A percentile compares a stretch with the other conserved stretches of the same genome.
These are phyloP conservation scores for Melastoma candidum DNA, from an alignment of 441 rosid species.

Conservation along the genomic window DNA sequence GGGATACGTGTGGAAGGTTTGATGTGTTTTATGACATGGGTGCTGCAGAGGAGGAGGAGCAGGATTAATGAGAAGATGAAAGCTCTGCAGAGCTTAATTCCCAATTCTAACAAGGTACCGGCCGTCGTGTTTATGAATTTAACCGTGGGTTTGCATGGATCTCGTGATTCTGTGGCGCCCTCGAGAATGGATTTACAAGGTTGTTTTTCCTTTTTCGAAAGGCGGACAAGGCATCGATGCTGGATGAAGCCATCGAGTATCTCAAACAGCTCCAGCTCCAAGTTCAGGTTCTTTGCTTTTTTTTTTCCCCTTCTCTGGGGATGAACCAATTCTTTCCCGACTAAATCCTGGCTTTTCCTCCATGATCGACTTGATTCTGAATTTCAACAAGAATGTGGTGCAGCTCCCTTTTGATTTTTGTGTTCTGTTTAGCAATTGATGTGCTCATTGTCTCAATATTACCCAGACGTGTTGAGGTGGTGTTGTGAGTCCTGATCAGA, in stretches of 20 bases:
- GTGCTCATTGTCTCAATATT: too few species aligned
- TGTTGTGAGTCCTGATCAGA: too few species aligned
- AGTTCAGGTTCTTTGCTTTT: conserved; percentile 39
- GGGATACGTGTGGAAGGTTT: background rate
- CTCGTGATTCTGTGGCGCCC: background rate
- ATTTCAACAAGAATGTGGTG: too few species aligned
- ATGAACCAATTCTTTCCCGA: too few species aligned
- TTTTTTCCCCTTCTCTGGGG: background rate
- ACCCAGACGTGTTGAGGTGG: too few species aligned
- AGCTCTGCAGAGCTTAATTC: conserved; percentile 82
- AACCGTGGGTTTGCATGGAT: background rate
- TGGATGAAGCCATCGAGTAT: conserved; percentile 71
- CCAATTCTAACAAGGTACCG: conserved; percentile 83
- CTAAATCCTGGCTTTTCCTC: too few species aligned
- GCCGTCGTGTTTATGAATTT: background rate
- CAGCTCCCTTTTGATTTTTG: too few species aligned
- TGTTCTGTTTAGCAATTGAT: too few species aligned
- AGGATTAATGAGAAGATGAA: conserved; percentile 95
- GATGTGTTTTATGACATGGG: background rate
- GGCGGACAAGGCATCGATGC: conserved; percentile 78
- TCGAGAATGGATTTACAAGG: background rate
- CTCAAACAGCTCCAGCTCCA: conserved; percentile 71
- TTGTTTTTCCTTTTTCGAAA: conserved; percentile 14
- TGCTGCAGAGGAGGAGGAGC: conserved; percentile 72
- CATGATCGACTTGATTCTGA: too few species aligned